Evolutionary conservation across 345 rosid genomes (phyloP), one percentile per base, ranked within the genome.

Genomic region (Trapa incisa): DNA sequence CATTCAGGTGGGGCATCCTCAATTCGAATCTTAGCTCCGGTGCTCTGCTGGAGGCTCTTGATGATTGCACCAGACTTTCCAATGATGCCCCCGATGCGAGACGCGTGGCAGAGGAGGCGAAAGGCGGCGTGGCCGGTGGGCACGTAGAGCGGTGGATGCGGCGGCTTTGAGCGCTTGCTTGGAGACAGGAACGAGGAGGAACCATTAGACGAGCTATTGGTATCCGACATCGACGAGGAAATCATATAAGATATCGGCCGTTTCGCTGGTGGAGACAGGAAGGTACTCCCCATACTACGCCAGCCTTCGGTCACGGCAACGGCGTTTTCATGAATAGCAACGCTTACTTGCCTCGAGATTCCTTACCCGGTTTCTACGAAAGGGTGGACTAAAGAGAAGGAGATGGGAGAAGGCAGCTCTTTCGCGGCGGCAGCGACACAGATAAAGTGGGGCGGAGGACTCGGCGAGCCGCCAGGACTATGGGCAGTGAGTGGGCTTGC

Each of bases 51-150:
- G 6, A 92, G 89, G 75, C 83, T 88, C 78, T 89, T 92, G 82
- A 92, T 86, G 53, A 88, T 75, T 68, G 42, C 76, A 22, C 98
- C 98, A 13, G 93, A 82, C 82, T 85, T 92, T 0, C 98, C 98
- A 22, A 92, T 92, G 54, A 92, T 79, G 43, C 96, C 96, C 1
- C 97, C 96, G 56, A 92, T 78, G 15, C 86, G 85, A 0, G 93
- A 85, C 16, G 79, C 71, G 66, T 85, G 89, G 67, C 93, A 88
- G 17, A 89, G 87, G 62, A 89, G 78, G 42, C 96, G 88, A 76
- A 92, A 88, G 36, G 80, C 70, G 16, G 77, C 89, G 76, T 87
- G 87, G 1, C 87, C 89, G 3, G 77, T 73, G 2, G 91, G 93
- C 8, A 84, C 73, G 3, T 66, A 0, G 32, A 78, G 68, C 42